phyloP scores from a whole-genome alignment of 768 basidiomycete genomes.

The Brasilioporus rufonigricans region DNA sequence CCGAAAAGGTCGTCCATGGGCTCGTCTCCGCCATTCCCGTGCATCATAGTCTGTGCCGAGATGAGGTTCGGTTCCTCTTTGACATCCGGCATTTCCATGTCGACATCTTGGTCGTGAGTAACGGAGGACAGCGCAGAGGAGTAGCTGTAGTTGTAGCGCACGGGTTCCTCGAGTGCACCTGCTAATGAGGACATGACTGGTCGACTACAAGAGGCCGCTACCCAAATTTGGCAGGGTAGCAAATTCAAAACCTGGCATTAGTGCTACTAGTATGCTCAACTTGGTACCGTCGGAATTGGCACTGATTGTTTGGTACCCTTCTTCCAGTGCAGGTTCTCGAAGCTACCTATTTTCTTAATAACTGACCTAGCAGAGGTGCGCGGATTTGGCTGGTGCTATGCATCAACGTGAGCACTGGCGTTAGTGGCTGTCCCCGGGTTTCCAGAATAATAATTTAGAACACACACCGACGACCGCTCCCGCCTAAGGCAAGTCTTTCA shows the following conservation, averaged over 20 bases:
- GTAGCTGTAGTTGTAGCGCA: conserved; percentile 23
- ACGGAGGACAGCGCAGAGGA: conserved; percentile 4
- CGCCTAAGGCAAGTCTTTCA: not conserved
- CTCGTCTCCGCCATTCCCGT: conserved; percentile 37
- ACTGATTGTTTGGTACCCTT: not conserved
- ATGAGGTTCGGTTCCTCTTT: conserved; percentile 14
- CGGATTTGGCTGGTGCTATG: conserved; percentile 7
- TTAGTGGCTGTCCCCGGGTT: conserved; percentile 16
- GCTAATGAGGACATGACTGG: conserved; percentile 57
- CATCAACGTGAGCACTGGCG: not conserved
- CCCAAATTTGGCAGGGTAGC: conserved; percentile 13
- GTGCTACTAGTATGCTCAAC: not conserved
- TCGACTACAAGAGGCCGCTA: not conserved
- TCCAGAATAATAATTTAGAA: conserved; percentile 18
- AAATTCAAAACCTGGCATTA: too few species aligned
- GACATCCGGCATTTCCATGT: conserved; percentile 37
- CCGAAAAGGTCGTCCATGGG: conserved; percentile 82
- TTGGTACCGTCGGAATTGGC: too few species aligned
- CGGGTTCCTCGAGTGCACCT: conserved; percentile 47
- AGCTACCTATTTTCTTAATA: not conserved
- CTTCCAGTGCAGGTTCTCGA: not conserved
- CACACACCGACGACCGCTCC: not conserved
- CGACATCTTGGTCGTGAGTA: conserved; percentile 35
- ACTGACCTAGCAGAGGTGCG: not conserved
- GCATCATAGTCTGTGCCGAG: conserved; percentile 17